Conservation (phyloP, 306 rosid genomes). For the Comarum palustre region DNA sequence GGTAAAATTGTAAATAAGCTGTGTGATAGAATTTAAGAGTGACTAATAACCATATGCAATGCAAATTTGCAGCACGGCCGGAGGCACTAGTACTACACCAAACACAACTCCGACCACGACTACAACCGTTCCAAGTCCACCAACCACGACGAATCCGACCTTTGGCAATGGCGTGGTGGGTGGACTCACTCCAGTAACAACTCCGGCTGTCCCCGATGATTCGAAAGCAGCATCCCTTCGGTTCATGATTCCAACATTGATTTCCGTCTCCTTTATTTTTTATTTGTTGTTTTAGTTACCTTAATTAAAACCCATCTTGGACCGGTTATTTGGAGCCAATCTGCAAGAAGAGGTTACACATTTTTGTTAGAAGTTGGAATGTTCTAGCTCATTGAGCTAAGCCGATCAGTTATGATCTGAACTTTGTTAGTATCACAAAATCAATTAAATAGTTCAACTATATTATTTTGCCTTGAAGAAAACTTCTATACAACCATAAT, state of each 20-base stretch:
- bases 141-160: conserved; percentile 30
- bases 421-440: background rate
- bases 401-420: background rate
- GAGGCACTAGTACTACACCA: conserved; percentile 59
- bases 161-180: conserved; percentile 6
- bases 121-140: conserved; percentile 36
- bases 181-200: conserved; percentile 26
- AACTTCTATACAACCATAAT: too few relatives aligned
- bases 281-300: conserved; percentile 30
- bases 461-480: background rate
- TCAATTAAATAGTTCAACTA: background rate
- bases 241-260: conserved; percentile 7
- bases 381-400: conserved; percentile 18
- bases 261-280: conserved; percentile 14
- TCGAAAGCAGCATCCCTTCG: conserved; percentile 28
- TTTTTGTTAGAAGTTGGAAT: conserved; percentile 64
- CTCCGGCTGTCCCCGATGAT: conserved; percentile 32
- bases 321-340: conserved; percentile 4
- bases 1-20: background rate
- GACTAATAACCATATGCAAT: conserved; percentile 24
- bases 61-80: conserved; percentile 55
- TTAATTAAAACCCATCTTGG: conserved; percentile 21
- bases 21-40: background rate
- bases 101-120: conserved; percentile 29
- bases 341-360: conserved; percentile 40